Evolutionary conservation across 441 rosid genomes (phyloP), one percentile per base, ranked within the genome.

Genomic region (Arabidopsis lyrata): DNA sequence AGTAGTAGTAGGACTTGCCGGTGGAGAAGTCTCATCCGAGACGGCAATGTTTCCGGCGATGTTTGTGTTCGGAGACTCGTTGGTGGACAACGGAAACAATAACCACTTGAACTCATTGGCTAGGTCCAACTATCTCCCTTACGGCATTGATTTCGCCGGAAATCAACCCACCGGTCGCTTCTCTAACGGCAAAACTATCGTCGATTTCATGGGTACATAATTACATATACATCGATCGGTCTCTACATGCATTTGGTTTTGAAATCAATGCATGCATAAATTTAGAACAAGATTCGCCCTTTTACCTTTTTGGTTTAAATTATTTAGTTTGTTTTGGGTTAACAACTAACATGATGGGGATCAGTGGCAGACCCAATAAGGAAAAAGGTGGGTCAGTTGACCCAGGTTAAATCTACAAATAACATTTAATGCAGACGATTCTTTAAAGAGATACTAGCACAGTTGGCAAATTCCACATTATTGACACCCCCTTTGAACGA

Each of bases 61-160:
- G 73, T 87, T 87, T 45, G 88, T 89, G 77, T 87, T 87, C 8
- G 95, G 95, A 54, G 90, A 86, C 72, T 89, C 95, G 2, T 66
- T 83, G 24, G 90, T 84, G 31, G 92, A 89, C 52, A 82, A 71
- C 8, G 95, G 95, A 57, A 89, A 87, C 83, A 89, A 81, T 65
- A 89, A 89, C 75, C 83, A 32, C 64, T 83, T 86, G 24, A 77
- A 27, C 35, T 85, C 91, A 7, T 64, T 82, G 12, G 91, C 91
- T 7, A 85, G 75, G 63, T 55, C 86, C 11, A 82, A 84, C 68
- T 89, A 89, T 72, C 66, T 63, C 11, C 94, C 94, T 42, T 89
- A 89, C 36, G 91, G 94, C 6, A 66, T 83, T 44, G 94, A 89
- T 73, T 86, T 72, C 47, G 75, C 79, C 7, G 64, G 79, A 16